phyloP scores from a whole-genome alignment of 306 rosid genomes.

The Prunus kanzakura region DNA sequence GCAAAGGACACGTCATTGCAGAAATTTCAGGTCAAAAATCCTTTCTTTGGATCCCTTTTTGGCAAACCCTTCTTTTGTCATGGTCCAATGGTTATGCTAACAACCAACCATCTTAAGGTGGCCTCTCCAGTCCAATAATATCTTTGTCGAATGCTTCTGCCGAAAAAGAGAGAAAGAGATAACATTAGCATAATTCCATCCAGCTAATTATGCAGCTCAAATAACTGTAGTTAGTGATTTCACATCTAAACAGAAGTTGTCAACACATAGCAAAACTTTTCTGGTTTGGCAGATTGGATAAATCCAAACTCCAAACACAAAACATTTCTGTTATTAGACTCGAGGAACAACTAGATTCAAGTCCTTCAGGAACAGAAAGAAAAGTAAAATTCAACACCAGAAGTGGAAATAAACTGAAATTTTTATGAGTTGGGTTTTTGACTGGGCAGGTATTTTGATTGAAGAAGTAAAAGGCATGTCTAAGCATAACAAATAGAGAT shows the following conservation, averaged over 20 bases:
- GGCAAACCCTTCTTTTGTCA: constrained; percentile 26
- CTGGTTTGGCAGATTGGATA: constrained; percentile 2
- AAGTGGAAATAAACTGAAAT: neutral
- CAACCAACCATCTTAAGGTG: constrained; percentile 45
- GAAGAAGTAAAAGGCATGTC: neutral
- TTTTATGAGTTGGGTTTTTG: no score
- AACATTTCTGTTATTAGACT: neutral
- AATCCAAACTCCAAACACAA: neutral
- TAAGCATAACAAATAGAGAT: neutral
- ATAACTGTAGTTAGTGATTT: neutral
- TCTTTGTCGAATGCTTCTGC: constrained; percentile 38
- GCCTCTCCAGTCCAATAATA: constrained; percentile 33
- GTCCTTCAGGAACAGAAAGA: neutral
- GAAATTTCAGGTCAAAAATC: constrained; percentile 35
- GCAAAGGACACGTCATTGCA: constrained; percentile 21
- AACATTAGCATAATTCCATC: neutral
- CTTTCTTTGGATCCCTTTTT: constrained; percentile 36
- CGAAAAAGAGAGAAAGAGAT: constrained; percentile 4
- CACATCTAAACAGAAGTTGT: constrained; percentile 14
- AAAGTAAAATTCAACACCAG: neutral
- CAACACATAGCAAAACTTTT: neutral
- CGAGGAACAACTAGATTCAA: neutral
- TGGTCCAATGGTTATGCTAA: constrained; percentile 36
- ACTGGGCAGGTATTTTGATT: neutral
- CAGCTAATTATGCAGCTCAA: neutral